phyloP scores from a whole-genome alignment of 169 alveolate genomes.

The Eimeria brunetti region DNA sequence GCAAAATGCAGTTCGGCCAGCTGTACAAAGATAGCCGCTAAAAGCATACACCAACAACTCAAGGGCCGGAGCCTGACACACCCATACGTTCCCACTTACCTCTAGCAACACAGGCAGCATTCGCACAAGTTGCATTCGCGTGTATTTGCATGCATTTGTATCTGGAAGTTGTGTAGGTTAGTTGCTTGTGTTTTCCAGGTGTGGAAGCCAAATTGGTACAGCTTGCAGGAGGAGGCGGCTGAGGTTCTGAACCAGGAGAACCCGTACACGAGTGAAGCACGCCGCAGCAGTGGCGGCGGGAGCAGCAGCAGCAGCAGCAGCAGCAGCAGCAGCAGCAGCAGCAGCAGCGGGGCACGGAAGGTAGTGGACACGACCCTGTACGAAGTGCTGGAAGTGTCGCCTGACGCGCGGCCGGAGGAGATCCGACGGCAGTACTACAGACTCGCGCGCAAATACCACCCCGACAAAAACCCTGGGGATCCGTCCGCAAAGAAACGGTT shows the following conservation, averaged over 20 bases:
- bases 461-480: slow-evolving; percentile 96
- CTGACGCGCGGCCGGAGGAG: slow-evolving; percentile 86
- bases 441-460: slow-evolving; percentile 91
- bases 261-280: not conserved
- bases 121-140: too few species aligned
- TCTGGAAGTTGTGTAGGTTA: slow-evolving; percentile 83
- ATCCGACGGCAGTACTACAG: slow-evolving; percentile 90
- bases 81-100: too few species aligned
- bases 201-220: slow-evolving; percentile 73
- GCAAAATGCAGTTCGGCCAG: too few species aligned
- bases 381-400: slow-evolving; percentile 89
- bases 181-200: slow-evolving; percentile 81
- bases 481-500: slow-evolving; percentile 92
- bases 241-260: slow-evolving; percentile 63
- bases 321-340: slow-evolving; percentile 16
- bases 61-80: too few species aligned
- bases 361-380: slow-evolving; percentile 91
- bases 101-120: too few species aligned
- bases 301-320: slow-evolving; percentile 27
- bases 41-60: too few species aligned
- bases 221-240: slow-evolving; percentile 73
- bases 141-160: not conserved
- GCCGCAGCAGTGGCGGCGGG: slow-evolving; percentile 16
- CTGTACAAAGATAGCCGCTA: too few species aligned
- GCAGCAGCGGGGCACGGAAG: not conserved